phyloP scores from a whole-genome alignment of 148 eudicot species.

The Simmondsia chinensis region DNA sequence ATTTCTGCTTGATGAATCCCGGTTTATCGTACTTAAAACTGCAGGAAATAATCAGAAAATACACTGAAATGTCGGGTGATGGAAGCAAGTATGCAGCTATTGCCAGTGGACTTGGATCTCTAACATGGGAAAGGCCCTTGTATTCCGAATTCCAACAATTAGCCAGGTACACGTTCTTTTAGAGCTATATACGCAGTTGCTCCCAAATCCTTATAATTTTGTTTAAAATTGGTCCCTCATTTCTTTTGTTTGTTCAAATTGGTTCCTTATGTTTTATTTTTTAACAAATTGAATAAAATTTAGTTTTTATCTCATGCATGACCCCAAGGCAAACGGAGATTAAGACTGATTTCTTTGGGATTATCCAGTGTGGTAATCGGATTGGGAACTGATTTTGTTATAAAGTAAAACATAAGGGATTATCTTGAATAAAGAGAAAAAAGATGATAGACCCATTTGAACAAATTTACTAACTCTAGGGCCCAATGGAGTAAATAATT shows the following conservation, averaged over 20 bases:
- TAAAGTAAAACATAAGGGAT: too few relatives aligned
- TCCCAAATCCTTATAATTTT: not conserved
- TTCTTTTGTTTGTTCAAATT: not conserved
- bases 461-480: too few relatives aligned
- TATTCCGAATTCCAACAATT: conserved; percentile 63
- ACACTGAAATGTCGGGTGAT: conserved; percentile 46
- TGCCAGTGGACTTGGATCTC: conserved; percentile 70
- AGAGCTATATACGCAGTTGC: not conserved
- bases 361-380: too few relatives aligned
- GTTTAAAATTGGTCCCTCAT: not conserved
- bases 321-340: too few relatives aligned
- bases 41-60: conserved; percentile 79
- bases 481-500: too few relatives aligned
- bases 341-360: too few relatives aligned
- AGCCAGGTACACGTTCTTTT: conserved; percentile 43
- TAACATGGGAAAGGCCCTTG: conserved; percentile 82
- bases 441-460: too few relatives aligned
- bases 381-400: too few relatives aligned
- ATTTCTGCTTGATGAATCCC: not conserved
- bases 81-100: conserved; percentile 70
- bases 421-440: too few relatives aligned
- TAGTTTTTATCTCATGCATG: too few relatives aligned
- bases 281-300: too few relatives aligned
- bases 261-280: too few relatives aligned
- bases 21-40: conserved; percentile 4